Evolutionary conservation across 2,329 filamentous ascomycete species (phyloP), one percentile per base, ranked within the genome.

Genomic region (Colletotrichum tanaceti): DNA sequence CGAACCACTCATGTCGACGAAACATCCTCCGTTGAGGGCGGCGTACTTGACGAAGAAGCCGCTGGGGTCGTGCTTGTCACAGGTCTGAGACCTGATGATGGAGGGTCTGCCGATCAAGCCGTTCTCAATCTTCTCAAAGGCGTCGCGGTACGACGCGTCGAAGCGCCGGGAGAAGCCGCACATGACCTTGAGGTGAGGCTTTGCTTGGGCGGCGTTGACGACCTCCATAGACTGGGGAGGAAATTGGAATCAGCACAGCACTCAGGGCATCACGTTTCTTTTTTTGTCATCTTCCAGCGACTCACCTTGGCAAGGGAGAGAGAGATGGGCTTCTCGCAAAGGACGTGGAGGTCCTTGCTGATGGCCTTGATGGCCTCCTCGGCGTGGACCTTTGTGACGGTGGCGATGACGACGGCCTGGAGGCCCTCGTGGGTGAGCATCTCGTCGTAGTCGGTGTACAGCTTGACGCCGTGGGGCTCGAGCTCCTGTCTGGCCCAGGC

Each of bases 11-110:
- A 65, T 65, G 80, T 92, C 90, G 64, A 91, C 89, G 73, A 92
- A 92, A 74, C 91, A 90, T 20, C 89, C 89, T 24, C 90, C 90
- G 2, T 82, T 86, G 78, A 86, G 89, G 71, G 88, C 81, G 10
- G 90, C 88, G 77, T 91, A 92, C 22, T 84, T 81, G 61, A 92
- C 88, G 75, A 91, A 91, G 82, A 91, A 91, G 47, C 89, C 89
- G 0, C 83, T 83, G 0, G 88, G 86, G 67, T 91, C 88, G 63
- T 87, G 83, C 75, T 88, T 90, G 78, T 91, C 89, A 77, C 88
- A 91, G 0, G 89, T 91, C 76, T 91, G 89, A 43, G 84, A 87
- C 71, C 89, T 86, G 73, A 91, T 82, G 52, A 91, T 81, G 9
- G 85, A 84, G 1, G 88, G 86, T 0, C 83, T 80, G 4, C 90